Base-by-base conservation (phyloP, 2,329 filamentous ascomycete genomes). In the Talaromyces piceae region DNA sequence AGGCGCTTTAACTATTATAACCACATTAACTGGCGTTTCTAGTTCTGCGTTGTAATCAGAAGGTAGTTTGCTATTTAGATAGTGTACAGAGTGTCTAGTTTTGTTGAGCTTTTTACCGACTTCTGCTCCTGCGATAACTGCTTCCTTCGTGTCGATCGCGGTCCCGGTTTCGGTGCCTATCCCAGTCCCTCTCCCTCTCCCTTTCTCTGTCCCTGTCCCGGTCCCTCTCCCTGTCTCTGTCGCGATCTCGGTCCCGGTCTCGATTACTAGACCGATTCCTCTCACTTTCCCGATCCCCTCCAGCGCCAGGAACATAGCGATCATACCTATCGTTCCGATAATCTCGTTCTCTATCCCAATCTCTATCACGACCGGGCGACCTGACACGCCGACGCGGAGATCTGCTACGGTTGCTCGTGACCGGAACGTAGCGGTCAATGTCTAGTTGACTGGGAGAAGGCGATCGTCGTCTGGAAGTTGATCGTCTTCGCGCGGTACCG, bases 241-340 rank as follows among this genome's bases (percentile, higher is more conserved):
- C 54, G 25, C 52, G 50, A 18, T 61, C 58, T n/a, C 47, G 33
- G 31, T 57, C 55, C 18, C 54, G 50, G 8, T 57, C 56, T 43
- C 55, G 53, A 37, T 58, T 55, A 27, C 46, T 18, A 37, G 50
- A 41, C 41, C 56, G 23, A 5, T 59, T 56, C 41, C 53, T 39
- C 25, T 58, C 48, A 6, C 56, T 48, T 25, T 62, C 59, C 33
- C 58, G 56, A 20, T 59, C 59, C 18, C 58, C 62, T 63, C 18
- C 64, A 25, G 45, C 33, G 8, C 47, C 52, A 27, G 52, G 52
- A n/a, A 50, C 44, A 44, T 52, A 50, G 7, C 49, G 31, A 23
- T 51, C 47, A 37, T 44, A 50, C 6, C 49, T 44, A 26, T 51
- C 47, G 28, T 37, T 45, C 25, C 52, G 48, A 27, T 43, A 30